phyloP scores from a whole-genome alignment of 2,329 filamentous ascomycete genomes.

The Catunica adiposa region DNA sequence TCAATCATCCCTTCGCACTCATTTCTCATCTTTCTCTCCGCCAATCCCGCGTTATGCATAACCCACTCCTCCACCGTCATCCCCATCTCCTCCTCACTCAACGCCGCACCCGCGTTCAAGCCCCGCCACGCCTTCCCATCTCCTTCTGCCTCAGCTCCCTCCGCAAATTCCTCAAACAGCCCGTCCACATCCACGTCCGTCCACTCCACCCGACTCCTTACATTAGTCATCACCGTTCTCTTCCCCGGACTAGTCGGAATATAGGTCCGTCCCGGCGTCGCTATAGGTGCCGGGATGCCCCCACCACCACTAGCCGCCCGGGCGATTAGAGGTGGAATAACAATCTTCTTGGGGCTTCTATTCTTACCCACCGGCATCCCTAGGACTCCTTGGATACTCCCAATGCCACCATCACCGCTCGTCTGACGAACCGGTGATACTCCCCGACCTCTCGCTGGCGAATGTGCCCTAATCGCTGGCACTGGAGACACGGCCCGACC shows the following conservation, averaged over 20 bases:
- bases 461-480: background rate
- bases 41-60: conserved; percentile 58
- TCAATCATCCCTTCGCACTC: conserved; percentile 75
- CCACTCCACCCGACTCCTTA: conserved; percentile 50
- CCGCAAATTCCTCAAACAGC: conserved; percentile 36
- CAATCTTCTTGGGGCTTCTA: conserved; percentile 3
- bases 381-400: conserved; percentile 2
- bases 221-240: conserved; percentile 18
- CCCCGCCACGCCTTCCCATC: conserved; percentile 23
- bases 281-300: conserved; percentile 1
- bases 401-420: background rate
- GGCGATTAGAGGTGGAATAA: background rate
- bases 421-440: background rate
- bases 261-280: background rate
- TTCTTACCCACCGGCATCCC: conserved; percentile 1
- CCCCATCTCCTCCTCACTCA: conserved; percentile 61
- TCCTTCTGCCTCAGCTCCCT: background rate
- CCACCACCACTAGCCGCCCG: background rate
- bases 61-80: conserved; percentile 97
- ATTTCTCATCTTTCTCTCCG: conserved; percentile 59
- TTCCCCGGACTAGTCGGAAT: conserved; percentile 7
- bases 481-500: background rate
- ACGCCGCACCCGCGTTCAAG: conserved; percentile 38
- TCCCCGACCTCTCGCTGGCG: background rate
- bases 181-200: conserved; percentile 58